Evolutionary conservation across 352 stramenopile genomes (phyloP), one percentile per base, ranked within the genome.

Genomic region (Globisporangium carolinianum): DNA sequence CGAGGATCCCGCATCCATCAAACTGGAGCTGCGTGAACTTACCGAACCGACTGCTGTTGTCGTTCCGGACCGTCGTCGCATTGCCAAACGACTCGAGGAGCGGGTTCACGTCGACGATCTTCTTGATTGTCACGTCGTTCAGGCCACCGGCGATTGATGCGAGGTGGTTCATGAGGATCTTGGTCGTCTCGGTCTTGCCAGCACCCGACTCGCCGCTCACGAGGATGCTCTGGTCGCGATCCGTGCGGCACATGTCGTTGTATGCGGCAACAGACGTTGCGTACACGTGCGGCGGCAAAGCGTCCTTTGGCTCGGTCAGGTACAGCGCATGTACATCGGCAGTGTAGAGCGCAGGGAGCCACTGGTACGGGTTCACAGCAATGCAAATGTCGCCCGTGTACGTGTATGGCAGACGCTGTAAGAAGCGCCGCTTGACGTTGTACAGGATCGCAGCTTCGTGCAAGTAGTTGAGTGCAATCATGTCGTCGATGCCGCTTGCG

Each of bases 331-430:
- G 78, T 36, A 73, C 64, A 42, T 89, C 73, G 51, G 94, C 80
- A 0, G 72, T 74, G 60, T 97, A 97, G 0, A 97, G 71, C 53
- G 94, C 78, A 0, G 77, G 74, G 32, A 96, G 76, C 83, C 87
- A 94, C 61, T 94, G 86, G 71, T 98, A 99, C 38, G 95, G 96
- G 68, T 99, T 99, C 46, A 98, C 86, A 6, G 96, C 95, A 59
- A 99, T 97, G 41, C 97, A 93, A 66, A 98, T 98, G 47, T 98
- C 92, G 18, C 95, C 95, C 17, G 96, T 97, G 65, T 97, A 97
- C 24, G 96, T 98, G 74, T 99, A 99, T 0, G 96, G 96, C 55
- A 96, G 70, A 45, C 89, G 68, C 43, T 82, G 65, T 36, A 95
- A 69, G 54, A 96, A 96, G 24, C 90, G 79, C 57, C 63, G 74